phyloP scores from a whole-genome alignment of 176 grass and related monocot species.

The Chloris gayana region DNA sequence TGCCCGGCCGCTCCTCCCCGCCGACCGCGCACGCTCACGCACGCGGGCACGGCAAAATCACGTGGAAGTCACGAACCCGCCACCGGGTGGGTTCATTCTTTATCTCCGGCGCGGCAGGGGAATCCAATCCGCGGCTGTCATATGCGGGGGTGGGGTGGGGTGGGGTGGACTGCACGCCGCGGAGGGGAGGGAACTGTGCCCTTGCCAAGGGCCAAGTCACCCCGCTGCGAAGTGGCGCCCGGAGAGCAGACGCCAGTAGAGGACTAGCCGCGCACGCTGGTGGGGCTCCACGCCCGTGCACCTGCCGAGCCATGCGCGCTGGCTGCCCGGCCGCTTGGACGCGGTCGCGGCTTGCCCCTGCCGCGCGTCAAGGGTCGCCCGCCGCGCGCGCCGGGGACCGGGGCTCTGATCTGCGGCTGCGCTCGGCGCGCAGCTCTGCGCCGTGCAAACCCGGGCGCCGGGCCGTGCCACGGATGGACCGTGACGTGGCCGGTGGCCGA shows the following conservation, averaged over 20 bases:
- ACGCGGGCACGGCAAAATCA: background rate
- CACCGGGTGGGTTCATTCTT: slow-evolving; percentile 1
- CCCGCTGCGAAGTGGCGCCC: slow-evolving; percentile 33
- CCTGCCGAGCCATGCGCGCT: background rate
- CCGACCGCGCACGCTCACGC: background rate
- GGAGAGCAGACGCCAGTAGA: background rate
- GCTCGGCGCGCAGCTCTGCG: background rate
- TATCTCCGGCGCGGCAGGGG: background rate
- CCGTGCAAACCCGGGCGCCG: background rate
- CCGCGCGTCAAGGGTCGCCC: background rate
- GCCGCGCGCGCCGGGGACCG: background rate
- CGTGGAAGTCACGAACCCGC: background rate
- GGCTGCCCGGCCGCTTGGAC: background rate
- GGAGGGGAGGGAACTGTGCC: too few relatives aligned
- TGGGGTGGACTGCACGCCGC: background rate
- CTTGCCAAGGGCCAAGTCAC: slow-evolving; percentile 11
- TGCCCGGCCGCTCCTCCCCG: background rate
- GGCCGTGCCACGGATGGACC: too few relatives aligned
- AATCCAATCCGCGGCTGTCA: background rate
- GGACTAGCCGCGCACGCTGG: background rate
- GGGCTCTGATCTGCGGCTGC: background rate
- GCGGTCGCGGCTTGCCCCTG: slow-evolving; percentile 26
- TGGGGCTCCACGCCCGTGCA: background rate
- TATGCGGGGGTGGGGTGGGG: background rate
- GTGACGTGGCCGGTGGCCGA: background rate